phyloP scores from a whole-genome alignment of 305 asterid species.

The Fraxinus latifolia region DNA sequence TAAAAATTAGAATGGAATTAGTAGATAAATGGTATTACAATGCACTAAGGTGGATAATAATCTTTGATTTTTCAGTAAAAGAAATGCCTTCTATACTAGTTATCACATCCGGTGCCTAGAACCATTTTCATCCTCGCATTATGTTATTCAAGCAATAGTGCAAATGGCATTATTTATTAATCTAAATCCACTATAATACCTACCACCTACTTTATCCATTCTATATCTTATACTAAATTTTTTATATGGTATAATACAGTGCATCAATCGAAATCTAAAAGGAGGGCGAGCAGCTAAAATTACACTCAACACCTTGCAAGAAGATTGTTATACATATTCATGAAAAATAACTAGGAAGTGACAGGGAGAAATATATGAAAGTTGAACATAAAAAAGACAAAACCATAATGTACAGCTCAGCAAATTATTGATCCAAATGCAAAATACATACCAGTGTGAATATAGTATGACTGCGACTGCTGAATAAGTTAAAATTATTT shows the following conservation, averaged over 20 bases:
- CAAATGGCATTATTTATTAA: neutral
- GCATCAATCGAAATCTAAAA: neutral
- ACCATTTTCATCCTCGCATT: neutral
- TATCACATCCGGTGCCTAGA: neutral
- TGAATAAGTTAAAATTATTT: slow-evolving; percentile 86
- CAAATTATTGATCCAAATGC: slow-evolving; percentile 14
- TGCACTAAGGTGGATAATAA: neutral
- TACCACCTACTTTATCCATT: neutral
- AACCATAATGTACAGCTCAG: slow-evolving; percentile 18
- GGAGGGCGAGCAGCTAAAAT: neutral
- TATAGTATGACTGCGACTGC: slow-evolving; percentile 99
- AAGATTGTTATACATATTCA: neutral
- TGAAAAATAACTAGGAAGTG: neutral
- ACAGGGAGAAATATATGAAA: neutral
- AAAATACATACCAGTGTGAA: slow-evolving; percentile 70
- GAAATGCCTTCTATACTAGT: neutral
- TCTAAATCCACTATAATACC: neutral
- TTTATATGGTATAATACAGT: neutral
- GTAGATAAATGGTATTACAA: neutral
- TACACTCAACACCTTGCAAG: slow-evolving; percentile 4
- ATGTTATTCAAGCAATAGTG: neutral
- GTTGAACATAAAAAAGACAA: slow-evolving; percentile 1
- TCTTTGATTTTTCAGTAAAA: neutral
- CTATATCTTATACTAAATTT: neutral
- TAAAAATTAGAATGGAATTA: neutral